Conservation (phyloP, 2,329 filamentous ascomycete species). For the Paecilomyces sp. region DNA sequence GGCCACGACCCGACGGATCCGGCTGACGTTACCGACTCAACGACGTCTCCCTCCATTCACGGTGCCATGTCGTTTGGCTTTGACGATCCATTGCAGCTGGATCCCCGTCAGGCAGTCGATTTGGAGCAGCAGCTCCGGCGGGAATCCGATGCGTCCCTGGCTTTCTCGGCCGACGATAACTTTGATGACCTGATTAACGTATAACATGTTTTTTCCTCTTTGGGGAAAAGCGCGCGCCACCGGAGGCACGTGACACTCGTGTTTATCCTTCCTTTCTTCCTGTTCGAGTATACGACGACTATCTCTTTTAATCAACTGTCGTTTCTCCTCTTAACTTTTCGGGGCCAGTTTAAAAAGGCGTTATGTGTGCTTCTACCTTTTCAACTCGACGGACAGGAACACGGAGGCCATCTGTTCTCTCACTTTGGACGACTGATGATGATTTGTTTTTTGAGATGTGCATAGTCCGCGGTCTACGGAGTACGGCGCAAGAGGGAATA, state of each 20-base stretch:
- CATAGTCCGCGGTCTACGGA: background rate
- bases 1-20: slow-evolving; percentile 6
- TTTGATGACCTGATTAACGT: slow-evolving; percentile 29
- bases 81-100: slow-evolving; percentile 23
- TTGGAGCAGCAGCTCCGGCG: slow-evolving; percentile 23
- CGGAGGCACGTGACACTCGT: no score
- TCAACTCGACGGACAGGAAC: background rate
- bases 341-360: background rate
- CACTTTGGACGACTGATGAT: background rate
- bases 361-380: background rate
- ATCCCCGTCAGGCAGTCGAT: slow-evolving; percentile 10
- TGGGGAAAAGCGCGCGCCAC: no score
- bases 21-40: slow-evolving; percentile 5
- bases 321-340: background rate
- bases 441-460: background rate
- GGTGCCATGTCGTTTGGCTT: slow-evolving; percentile 23
- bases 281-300: background rate
- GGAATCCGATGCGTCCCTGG: slow-evolving; percentile 20
- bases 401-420: background rate
- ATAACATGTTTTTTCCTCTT: slow-evolving; percentile 5
- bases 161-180: slow-evolving; percentile 22
- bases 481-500: background rate
- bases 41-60: slow-evolving; percentile 5
- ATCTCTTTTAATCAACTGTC: background rate
- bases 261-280: no score